phyloP scores from a whole-genome alignment of 345 rosid genomes.

The Rhodomyrtus tomentosa region DNA sequence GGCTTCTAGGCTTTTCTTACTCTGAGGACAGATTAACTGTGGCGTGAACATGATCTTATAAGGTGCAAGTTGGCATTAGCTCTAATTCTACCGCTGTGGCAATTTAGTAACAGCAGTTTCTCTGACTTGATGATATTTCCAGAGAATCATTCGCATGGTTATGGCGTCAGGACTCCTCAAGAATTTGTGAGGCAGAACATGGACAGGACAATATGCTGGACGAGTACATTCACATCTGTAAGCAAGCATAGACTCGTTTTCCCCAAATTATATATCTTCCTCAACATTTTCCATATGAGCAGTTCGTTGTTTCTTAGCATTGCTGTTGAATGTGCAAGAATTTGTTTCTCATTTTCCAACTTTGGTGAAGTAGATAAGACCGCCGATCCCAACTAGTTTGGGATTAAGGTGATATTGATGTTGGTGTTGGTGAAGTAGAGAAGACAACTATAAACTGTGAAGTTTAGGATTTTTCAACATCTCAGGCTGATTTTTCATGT shows the following conservation, averaged over 20 bases:
- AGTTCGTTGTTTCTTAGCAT: background rate
- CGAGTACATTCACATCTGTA: constrained; percentile 38
- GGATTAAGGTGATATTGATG: no score
- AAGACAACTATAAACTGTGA: background rate
- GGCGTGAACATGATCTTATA: background rate
- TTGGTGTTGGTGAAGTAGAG: background rate
- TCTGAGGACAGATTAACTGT: background rate
- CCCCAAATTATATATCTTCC: constrained; percentile 2
- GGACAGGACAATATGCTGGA: constrained; percentile 18
- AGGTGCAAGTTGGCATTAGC: background rate
- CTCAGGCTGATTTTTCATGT: background rate
- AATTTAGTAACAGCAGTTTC: constrained; percentile 14
- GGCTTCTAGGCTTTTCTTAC: background rate
- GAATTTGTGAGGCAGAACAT: constrained; percentile 36
- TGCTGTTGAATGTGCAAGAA: background rate
- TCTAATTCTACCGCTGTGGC: constrained; percentile 37
- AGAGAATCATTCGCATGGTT: constrained; percentile 27
- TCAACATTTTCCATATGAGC: background rate
- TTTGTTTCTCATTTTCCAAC: background rate
- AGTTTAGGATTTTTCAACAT: background rate
- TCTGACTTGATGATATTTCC: constrained; percentile 40
- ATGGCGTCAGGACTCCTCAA: constrained; percentile 36
- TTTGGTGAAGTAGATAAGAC: background rate
- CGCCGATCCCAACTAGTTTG: no score
- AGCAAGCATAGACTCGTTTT: constrained; percentile 22